phyloP scores from a whole-genome alignment of 2,329 filamentous ascomycete species.

The Phaeosphaeria sp. region DNA sequence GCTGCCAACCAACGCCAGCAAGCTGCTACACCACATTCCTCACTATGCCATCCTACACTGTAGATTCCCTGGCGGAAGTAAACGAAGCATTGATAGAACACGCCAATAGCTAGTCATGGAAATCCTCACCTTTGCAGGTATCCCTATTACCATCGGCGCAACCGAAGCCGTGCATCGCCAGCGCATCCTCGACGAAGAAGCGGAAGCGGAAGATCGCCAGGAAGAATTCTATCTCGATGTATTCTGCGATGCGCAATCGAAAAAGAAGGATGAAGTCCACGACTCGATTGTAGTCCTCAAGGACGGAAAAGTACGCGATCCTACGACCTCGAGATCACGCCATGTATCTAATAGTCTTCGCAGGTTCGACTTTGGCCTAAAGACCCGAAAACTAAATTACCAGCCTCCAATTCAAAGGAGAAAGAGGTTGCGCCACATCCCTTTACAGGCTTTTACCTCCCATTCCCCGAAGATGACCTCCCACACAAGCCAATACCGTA shows the following conservation, averaged over 20 bases:
- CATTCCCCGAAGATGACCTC: constrained; percentile 54
- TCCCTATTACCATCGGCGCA: constrained; percentile 57
- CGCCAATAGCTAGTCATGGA: constrained; percentile 27
- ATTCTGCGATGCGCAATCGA: constrained; percentile 48
- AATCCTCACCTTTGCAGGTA: constrained; percentile 47
- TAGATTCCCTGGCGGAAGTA: background rate
- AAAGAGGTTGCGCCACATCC: constrained; percentile 49
- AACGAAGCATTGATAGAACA: background rate
- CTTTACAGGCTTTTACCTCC: constrained; percentile 58
- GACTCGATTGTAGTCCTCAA: constrained; percentile 53
- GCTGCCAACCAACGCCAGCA: constrained; percentile 9
- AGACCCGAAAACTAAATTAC: constrained; percentile 38
- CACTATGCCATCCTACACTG: background rate
- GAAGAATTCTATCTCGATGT: constrained; percentile 60
- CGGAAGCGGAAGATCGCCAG: constrained; percentile 55
- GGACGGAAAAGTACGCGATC: constrained; percentile 50
- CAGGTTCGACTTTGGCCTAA: constrained; percentile 47
- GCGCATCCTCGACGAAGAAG: constrained; percentile 55
- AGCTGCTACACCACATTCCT: constrained; percentile 3
- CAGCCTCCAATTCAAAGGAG: constrained; percentile 18
- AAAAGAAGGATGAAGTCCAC: constrained; percentile 50
- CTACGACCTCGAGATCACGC: background rate
- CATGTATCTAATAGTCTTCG: background rate
- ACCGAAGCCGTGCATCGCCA: constrained; percentile 59
- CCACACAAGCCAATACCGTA: constrained; percentile 41